Percentiles rank a stretch among this genome's conserved stretches.
These are phyloP conservation scores for Prunella vulgaris DNA, from an alignment of 257 asterid genomes.

Conservation along the genomic window DNA sequence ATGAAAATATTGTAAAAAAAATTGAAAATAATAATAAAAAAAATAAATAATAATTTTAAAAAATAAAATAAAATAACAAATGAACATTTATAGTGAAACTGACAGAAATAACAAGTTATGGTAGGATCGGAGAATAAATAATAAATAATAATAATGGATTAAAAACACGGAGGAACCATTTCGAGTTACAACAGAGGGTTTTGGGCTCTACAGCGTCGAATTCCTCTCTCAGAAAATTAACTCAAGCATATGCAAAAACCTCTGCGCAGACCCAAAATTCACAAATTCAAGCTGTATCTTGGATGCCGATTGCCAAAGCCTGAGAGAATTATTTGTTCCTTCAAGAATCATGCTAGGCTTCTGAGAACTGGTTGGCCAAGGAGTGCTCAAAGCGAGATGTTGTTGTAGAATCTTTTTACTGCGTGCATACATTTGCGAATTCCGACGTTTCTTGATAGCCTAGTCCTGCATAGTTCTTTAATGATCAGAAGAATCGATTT, in stretches of 20 bases:
- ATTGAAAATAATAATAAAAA: too few species aligned
- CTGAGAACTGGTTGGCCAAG: background rate
- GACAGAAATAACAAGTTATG: background rate
- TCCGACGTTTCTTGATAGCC: background rate
- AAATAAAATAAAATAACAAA: background rate
- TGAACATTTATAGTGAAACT: background rate
- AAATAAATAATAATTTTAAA: too few species aligned
- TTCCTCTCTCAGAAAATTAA: background rate
- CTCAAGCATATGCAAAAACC: background rate
- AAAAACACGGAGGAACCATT: background rate
- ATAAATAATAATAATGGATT: too few species aligned
- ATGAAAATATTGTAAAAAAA: too few species aligned
- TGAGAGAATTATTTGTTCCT: background rate
- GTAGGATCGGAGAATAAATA: too few species aligned
- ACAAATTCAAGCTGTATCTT: background rate
- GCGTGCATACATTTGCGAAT: background rate
- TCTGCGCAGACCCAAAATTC: background rate
- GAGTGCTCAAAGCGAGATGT: background rate
- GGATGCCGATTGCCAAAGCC: background rate
- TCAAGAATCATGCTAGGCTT: conserved; percentile 3
- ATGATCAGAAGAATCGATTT: conserved; percentile 5
- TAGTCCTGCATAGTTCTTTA: background rate
- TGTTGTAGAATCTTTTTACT: background rate
- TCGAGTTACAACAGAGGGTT: background rate
- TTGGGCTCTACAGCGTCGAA: background rate